Percentiles rank a stretch among this genome's conserved stretches.
phyloP scores from a whole-genome alignment of 2,329 filamentous ascomycete genomes.

The Aspergillus bombycis region DNA sequence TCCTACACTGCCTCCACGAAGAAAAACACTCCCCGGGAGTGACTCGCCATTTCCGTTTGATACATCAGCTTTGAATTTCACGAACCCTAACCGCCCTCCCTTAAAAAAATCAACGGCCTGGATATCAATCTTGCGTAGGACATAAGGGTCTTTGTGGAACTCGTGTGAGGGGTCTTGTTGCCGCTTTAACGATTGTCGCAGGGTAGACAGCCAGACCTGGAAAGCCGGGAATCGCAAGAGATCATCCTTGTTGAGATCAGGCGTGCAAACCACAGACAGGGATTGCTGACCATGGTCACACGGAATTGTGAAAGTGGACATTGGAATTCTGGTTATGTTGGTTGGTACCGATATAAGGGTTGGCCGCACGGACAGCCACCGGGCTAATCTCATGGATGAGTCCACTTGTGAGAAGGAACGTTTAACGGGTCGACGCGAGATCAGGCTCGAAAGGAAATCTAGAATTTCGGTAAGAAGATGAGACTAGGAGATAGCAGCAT shows the following conservation, averaged over 20 bases:
- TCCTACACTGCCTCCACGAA: constrained; percentile 61
- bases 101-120: constrained; percentile 60
- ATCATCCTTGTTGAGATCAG: constrained; percentile 48
- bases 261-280: constrained; percentile 46
- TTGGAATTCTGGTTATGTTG: constrained; percentile 23
- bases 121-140: constrained; percentile 55
- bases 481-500: background rate
- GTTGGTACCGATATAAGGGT: constrained; percentile 5
- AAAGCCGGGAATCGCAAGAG: constrained; percentile 57
- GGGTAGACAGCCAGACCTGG: constrained; percentile 56
- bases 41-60: constrained; percentile 55
- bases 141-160: constrained; percentile 56
- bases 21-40: constrained; percentile 60
- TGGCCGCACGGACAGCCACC: constrained; percentile 19
- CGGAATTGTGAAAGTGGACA: constrained; percentile 49
- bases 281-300: constrained; percentile 34
- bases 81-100: constrained; percentile 54
- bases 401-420: background rate
- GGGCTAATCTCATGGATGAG: background rate
- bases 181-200: constrained; percentile 52
- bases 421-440: background rate
- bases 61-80: constrained; percentile 60
- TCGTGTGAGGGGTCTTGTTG: constrained; percentile 52
- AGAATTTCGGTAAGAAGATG: background rate
- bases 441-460: background rate